Evolutionary conservation across 2,329 filamentous ascomycete genomes (phyloP).

Genomic region (Calonectria hawksworthii): DNA sequence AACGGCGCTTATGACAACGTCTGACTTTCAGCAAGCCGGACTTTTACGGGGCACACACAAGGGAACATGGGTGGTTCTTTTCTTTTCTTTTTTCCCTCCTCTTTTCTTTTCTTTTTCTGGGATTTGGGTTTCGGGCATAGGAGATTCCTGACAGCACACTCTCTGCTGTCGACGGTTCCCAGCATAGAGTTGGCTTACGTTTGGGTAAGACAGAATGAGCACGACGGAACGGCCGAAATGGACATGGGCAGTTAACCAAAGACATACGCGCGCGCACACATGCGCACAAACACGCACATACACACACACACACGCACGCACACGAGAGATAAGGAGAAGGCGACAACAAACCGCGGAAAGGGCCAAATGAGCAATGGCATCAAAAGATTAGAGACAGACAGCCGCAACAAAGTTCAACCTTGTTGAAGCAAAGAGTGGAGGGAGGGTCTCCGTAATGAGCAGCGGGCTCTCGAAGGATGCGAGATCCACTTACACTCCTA

Average conservation of each 20-base stretch:
- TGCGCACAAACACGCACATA: background rate
- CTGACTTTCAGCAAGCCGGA: constrained; percentile 7
- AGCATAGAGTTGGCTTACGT: background rate
- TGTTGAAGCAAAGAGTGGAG: constrained; percentile 1
- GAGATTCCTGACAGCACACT: background rate
- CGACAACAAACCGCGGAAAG: background rate
- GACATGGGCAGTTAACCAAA: constrained; percentile 5
- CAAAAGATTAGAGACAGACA: constrained; percentile 4
- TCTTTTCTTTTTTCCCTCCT: background rate
- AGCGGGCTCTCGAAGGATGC: background rate
- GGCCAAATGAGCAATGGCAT: background rate
- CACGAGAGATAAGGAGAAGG: background rate
- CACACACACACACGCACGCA: background rate
- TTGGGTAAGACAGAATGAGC: constrained; percentile 6
- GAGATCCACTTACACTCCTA: constrained; percentile 18
- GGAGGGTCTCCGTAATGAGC: constrained; percentile 10
- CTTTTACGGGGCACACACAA: constrained; percentile 6
- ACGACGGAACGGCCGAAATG: constrained; percentile 3
- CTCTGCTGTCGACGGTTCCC: background rate
- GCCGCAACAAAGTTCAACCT: constrained; percentile 6
- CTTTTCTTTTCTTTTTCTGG: background rate
- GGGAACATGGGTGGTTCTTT: background rate
- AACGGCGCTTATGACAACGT: constrained; percentile 9
- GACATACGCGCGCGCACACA: background rate
- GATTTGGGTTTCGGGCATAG: background rate